Percentiles rank a stretch among this genome's conserved stretches.
phyloP scores from a whole-genome alignment of 2,329 filamentous ascomycete species.

The Pseudogymnoascus sp. region DNA sequence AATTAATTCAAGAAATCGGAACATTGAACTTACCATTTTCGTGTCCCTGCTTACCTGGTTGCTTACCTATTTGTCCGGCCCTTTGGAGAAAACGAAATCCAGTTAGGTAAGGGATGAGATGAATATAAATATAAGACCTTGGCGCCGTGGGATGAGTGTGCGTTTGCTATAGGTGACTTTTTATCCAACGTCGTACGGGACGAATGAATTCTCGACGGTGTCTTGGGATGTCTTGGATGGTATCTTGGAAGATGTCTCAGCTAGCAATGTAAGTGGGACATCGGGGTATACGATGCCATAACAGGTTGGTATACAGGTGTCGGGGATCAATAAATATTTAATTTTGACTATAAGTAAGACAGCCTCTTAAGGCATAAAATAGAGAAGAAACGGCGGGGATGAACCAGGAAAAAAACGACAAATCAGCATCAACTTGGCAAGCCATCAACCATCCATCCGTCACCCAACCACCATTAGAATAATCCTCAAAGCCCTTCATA shows the following conservation, averaged over 20 bases:
- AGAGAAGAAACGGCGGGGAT: background rate
- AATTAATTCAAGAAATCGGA: background rate
- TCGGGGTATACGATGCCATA: background rate
- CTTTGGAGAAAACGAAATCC: background rate
- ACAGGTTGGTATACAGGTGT: background rate
- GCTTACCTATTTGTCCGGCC: background rate
- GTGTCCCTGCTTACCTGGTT: background rate
- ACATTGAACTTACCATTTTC: background rate
- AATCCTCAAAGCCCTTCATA: background rate
- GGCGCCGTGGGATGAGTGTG: background rate
- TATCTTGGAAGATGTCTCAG: background rate
- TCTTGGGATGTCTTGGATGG: background rate
- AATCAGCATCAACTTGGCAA: background rate
- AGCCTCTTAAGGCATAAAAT: background rate
- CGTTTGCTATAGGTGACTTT: background rate
- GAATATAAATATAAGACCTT: background rate
- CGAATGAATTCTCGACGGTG: no score
- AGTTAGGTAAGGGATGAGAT: background rate
- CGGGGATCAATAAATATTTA: background rate
- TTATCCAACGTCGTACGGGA: background rate
- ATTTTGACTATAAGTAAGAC: background rate
- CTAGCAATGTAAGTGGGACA: background rate
- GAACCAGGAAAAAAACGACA: background rate
- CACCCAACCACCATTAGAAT: background rate
- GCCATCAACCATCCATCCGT: background rate